Conservation (phyloP, 1,284 basidiomycete genomes). For the Pholiota adiposa region DNA sequence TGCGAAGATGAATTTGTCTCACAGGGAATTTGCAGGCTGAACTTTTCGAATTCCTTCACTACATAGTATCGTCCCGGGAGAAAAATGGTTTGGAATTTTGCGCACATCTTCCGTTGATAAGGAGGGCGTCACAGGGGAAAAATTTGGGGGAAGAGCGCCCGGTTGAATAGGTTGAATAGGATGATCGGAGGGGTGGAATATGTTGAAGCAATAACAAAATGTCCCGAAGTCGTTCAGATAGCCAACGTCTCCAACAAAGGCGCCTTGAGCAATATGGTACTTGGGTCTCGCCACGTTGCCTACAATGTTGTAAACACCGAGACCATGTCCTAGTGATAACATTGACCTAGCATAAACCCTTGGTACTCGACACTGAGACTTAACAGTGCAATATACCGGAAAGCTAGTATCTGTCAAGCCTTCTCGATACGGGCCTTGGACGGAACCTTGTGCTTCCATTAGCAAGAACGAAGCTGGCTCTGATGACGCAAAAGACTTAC, state of each 20-base stretch:
- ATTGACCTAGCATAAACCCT: neutral
- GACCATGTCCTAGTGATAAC: neutral
- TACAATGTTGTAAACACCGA: neutral
- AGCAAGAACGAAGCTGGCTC: neutral
- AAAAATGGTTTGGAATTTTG: neutral
- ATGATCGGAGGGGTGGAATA: constrained; percentile 20
- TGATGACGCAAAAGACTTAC: neutral
- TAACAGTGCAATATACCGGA: neutral
- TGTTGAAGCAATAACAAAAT: constrained; percentile 24
- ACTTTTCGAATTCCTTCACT: constrained; percentile 2
- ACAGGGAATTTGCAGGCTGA: no score
- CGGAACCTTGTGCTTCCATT: neutral
- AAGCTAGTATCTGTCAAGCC: neutral
- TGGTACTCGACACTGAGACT: neutral
- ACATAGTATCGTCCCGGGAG: neutral
- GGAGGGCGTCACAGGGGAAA: neutral
- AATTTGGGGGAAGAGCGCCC: no score
- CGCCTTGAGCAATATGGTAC: constrained; percentile 6
- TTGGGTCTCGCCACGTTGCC: neutral
- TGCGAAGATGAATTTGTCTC: no score
- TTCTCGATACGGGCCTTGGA: neutral
- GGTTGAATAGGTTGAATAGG: neutral
- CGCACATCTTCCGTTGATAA: neutral
- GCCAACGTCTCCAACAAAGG: constrained; percentile 23
- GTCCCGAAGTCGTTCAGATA: constrained; percentile 14